These are phyloP conservation scores for Sclerotinia spermophila DNA, from an alignment of 2,329 filamentous ascomycete species.

Conservation along the genomic window DNA sequence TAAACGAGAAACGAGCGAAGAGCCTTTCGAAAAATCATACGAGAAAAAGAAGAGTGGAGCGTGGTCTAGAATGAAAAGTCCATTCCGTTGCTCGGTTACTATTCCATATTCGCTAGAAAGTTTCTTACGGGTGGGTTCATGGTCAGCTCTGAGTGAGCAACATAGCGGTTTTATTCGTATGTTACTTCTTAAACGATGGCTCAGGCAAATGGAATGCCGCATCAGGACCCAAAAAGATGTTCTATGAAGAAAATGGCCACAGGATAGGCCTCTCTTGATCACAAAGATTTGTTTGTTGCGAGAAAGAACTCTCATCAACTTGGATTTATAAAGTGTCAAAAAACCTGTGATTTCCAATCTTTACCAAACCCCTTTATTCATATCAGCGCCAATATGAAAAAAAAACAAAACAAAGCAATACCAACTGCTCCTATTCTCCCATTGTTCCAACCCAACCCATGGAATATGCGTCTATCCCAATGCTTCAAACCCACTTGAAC, in stretches of 20 bases:
- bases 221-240: not conserved
- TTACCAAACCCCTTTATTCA: not conserved
- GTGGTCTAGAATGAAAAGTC: not conserved
- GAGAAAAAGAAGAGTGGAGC: too few species aligned
- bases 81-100: not conserved
- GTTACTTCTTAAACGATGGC: not conserved
- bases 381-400: not conserved
- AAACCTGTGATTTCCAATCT: not conserved
- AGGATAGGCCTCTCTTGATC: not conserved
- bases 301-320: not conserved
- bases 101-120: not conserved
- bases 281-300: not conserved
- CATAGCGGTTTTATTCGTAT: not conserved
- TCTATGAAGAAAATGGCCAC: not conserved
- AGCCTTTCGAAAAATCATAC: not conserved
- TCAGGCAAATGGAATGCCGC: not conserved
- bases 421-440: not conserved
- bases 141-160: not conserved
- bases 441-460: not conserved
- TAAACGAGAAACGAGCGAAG: not conserved
- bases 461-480: conserved; percentile 11
- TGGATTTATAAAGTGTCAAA: not conserved
- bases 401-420: too few species aligned
- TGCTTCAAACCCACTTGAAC: not conserved
- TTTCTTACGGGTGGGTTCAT: not conserved